Conservation (phyloP, 108 stramenopile genomes). For the Conticribra weissflogii region DNA sequence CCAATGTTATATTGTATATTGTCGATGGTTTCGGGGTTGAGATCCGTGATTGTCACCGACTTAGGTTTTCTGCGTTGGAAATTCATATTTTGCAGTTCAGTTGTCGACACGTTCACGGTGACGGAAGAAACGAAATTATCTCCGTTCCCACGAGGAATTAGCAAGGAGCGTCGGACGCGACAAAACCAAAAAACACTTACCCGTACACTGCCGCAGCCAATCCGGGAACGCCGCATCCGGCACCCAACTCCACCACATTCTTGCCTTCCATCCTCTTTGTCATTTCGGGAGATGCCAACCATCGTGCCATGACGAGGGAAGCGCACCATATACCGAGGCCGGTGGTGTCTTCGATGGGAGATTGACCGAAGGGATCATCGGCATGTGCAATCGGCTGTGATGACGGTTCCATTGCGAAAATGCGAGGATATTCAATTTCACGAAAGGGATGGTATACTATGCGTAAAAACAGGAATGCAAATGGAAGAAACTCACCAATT, state of each 20-base stretch:
- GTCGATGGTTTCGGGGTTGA: constrained; percentile 75
- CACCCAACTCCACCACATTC: constrained; percentile 78
- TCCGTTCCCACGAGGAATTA: no score
- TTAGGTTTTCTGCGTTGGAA: constrained; percentile 2
- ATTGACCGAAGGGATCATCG: constrained; percentile 80
- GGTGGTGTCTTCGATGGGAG: constrained; percentile 76
- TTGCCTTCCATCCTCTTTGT: constrained; percentile 32
- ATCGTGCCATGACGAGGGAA: constrained; percentile 78
- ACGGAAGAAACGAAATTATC: no score
- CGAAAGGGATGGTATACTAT: not conserved
- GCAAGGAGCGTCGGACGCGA: no score
- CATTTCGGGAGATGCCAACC: constrained; percentile 60
- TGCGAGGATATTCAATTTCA: no score
- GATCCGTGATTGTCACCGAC: constrained; percentile 72
- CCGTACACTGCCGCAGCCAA: constrained; percentile 52
- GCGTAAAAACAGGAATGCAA: not conserved
- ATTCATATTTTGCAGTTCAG: no score
- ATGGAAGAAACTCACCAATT: constrained; percentile 45
- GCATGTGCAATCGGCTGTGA: constrained; percentile 61
- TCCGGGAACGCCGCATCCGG: constrained; percentile 82
- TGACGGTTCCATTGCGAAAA: no score
- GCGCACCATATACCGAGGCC: constrained; percentile 88
- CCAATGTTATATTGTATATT: constrained; percentile 79
- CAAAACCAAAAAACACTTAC: no score
- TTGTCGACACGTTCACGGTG: no score